phyloP scores from a whole-genome alignment of 169 alveolate genomes.

The Babesia sp. region DNA sequence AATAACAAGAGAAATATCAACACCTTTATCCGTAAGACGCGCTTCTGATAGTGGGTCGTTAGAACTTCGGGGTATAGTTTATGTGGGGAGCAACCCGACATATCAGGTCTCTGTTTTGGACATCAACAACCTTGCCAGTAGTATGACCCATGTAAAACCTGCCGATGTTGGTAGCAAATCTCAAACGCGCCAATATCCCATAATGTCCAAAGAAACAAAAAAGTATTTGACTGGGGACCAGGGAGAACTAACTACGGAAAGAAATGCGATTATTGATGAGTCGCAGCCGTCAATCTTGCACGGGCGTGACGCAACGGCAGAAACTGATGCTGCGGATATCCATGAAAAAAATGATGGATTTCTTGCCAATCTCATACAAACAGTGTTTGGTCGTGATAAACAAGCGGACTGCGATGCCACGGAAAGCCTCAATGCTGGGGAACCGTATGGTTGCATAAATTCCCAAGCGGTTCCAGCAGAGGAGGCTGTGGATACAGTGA shows the following conservation, averaged over 20 bases:
- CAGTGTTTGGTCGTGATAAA: background rate
- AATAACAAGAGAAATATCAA: no score
- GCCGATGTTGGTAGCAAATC: background rate
- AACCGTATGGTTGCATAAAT: background rate
- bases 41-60: background rate
- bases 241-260: background rate
- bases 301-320: background rate
- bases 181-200: no score
- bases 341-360: background rate
- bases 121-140: conserved; percentile 7
- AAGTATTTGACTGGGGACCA: background rate
- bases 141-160: background rate
- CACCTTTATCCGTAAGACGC: background rate
- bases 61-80: background rate
- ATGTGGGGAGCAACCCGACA: conserved; percentile 25
- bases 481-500: background rate
- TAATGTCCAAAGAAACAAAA: no score
- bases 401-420: background rate
- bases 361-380: background rate
- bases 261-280: background rate
- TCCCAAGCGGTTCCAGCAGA: background rate
- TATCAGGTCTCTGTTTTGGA: conserved; percentile 19
- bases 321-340: background rate
- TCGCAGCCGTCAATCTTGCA: background rate
- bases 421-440: background rate